phyloP scores from a whole-genome alignment of 805 yeast species.

The Lipomyces spencermartinsiae region DNA sequence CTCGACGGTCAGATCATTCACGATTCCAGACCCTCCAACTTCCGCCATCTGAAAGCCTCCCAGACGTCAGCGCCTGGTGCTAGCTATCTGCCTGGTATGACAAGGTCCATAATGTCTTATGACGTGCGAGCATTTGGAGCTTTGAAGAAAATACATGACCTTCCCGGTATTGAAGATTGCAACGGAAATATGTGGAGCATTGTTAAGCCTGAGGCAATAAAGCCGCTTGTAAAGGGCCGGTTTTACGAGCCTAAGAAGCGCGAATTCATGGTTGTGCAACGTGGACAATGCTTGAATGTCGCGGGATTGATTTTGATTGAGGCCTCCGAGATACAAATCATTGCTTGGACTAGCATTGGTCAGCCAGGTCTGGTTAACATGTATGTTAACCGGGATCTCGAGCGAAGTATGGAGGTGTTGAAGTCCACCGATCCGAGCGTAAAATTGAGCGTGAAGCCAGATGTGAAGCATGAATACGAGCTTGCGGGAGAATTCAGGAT shows the following conservation, averaged over 20 bases:
- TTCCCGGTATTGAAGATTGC: conserved; percentile 44
- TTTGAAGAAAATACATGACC: conserved; percentile 40
- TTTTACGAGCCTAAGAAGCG: conserved; percentile 31
- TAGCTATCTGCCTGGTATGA: conserved; percentile 67
- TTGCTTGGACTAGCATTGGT: conserved; percentile 44
- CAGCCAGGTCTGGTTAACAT: conserved; percentile 38
- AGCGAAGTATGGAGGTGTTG: conserved; percentile 36
- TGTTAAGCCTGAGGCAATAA: conserved; percentile 38
- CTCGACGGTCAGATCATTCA: conserved; percentile 53
- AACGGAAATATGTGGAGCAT: conserved; percentile 38
- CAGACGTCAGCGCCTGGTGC: conserved; percentile 51
- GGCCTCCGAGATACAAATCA: conserved; percentile 39
- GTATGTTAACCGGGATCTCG: conserved; percentile 39
- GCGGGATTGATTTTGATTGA: conserved; percentile 47
- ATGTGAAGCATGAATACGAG: conserved; percentile 16
- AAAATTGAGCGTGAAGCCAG: conserved; percentile 38
- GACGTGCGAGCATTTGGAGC: conserved; percentile 45
- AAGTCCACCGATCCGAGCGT: conserved; percentile 34
- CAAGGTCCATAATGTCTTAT: conserved; percentile 59
- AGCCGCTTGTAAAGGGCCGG: conserved; percentile 25
- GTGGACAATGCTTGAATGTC: conserved; percentile 40
- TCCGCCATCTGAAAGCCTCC: conserved; percentile 20
- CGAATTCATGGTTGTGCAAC: conserved; percentile 39
- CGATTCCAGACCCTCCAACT: not conserved
- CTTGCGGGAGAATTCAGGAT: conserved; percentile 17